phyloP scores from a whole-genome alignment of 768 basidiomycete genomes.

The Termitomyces sp. region DNA sequence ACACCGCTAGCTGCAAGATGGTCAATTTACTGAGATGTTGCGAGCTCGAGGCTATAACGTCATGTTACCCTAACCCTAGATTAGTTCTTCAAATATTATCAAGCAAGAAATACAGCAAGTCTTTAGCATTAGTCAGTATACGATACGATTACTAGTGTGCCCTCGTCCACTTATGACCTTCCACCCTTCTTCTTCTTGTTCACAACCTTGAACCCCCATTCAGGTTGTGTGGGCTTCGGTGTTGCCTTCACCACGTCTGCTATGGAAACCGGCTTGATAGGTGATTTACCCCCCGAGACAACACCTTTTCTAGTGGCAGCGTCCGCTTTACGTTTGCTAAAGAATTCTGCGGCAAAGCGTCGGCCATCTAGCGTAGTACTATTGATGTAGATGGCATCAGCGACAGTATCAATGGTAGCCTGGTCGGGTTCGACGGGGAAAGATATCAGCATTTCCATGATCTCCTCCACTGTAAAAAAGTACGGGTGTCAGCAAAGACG shows the following conservation, averaged over 20 bases:
- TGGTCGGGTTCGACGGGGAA: slow-evolving; percentile 90
- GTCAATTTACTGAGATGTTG: too few species aligned
- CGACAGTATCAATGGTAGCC: slow-evolving; percentile 86
- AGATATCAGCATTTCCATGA: slow-evolving; percentile 90
- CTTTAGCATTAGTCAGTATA: slow-evolving; percentile 15
- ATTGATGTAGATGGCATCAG: slow-evolving; percentile 91
- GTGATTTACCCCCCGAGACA: slow-evolving; percentile 28
- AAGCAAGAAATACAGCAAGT: slow-evolving; percentile 10
- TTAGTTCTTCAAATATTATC: slow-evolving; percentile 9
- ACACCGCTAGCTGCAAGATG: too few species aligned
- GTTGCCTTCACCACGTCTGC: slow-evolving; percentile 90
- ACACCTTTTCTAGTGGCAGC: slow-evolving; percentile 50
- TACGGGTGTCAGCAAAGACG: not conserved
- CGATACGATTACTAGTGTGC: slow-evolving; percentile 1
- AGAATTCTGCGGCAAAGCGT: slow-evolving; percentile 91
- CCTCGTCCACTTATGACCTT: slow-evolving; percentile 34
- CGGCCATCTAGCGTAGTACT: slow-evolving; percentile 94
- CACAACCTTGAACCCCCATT: slow-evolving; percentile 92
- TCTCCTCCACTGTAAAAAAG: slow-evolving; percentile 79
- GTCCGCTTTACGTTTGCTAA: slow-evolving; percentile 83
- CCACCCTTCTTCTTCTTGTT: slow-evolving; percentile 93
- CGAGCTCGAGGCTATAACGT: not conserved
- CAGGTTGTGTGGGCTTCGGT: slow-evolving; percentile 69
- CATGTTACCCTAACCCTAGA: slow-evolving; percentile 8
- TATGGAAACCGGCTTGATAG: slow-evolving; percentile 63